Evolutionary conservation across 768 basidiomycete genomes (phyloP), one percentile per base, ranked within the genome.

Genomic region (Lanmaoa rubissima): DNA sequence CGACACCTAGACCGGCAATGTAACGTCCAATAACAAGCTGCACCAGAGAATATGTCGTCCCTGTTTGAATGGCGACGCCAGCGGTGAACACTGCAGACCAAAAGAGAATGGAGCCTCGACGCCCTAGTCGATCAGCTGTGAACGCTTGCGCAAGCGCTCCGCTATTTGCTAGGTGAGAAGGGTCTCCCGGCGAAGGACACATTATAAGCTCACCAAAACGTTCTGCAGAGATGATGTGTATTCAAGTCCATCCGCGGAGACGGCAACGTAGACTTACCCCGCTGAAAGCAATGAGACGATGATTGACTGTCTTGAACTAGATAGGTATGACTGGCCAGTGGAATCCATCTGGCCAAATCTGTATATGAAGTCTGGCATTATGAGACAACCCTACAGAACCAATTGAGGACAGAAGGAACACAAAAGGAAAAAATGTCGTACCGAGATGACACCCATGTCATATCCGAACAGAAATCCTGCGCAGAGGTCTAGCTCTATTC

Each of bases 281-380:
- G 87, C 89, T 19, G 87, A 90, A 7, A 91, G 75, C 4, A 90
- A 77, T 8, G 88, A 91, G 0, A 89, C 89, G 52, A 91, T 91
- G 48, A 90, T 86, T 0, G 86, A 87, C 64, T 90, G 86, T 36
- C 87, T 76, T 26, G 82, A 81, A 56, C 81, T 80, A 3, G 84
- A 81, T 11, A 92, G 72, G 56, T 80, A 74, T 48, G 73, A 73
- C 35, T 72, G 60, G 4, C 86, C 87, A 58, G 81, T 65, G 3
- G 67, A 63, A 47, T 72, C 78, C 4, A 77, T 50, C 63, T 83
- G 74, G 34, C 88, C 89, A 65, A 91, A 90, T 13, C 87, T 82
- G 51, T 73, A 61, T 61, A 88, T 78, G 69, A 91, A 91, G 68
- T 90, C 88, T 9, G 82, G 82, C 86, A 90, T 90, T 56, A 90